Evolutionary conservation across 176 grass and related monocot genomes (phyloP).

Genomic region (Zoysia japonica): DNA sequence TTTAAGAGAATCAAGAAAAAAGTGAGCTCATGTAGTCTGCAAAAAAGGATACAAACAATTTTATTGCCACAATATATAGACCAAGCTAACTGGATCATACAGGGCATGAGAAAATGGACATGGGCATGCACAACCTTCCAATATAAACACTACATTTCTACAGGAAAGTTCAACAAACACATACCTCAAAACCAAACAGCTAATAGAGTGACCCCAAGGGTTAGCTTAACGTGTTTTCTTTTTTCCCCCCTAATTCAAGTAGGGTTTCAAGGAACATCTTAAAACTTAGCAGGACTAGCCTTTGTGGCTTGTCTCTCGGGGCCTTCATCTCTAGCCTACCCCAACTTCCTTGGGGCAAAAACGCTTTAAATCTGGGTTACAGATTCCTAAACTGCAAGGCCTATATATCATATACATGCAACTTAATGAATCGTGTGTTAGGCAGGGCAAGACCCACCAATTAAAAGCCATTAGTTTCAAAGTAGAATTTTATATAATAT

Average conservation of each 20-base stretch:
- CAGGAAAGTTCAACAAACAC: not conserved
- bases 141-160: not conserved
- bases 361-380: not conserved
- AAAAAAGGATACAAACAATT: not conserved
- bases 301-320: no score
- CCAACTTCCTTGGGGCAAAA: no score
- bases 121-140: not conserved
- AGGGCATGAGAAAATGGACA: constrained; percentile 3
- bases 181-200: constrained; percentile 11
- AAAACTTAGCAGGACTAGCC: not conserved
- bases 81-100: not conserved
- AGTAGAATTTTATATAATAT: not conserved
- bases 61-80: constrained; percentile 1
- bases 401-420: not conserved
- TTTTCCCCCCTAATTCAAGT: not conserved
- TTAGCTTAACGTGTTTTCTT: not conserved
- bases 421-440: not conserved
- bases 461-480: not conserved
- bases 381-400: not conserved
- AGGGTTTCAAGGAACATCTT: not conserved
- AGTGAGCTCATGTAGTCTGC: not conserved
- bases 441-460: not conserved
- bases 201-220: not conserved
- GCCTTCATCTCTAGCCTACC: no score
- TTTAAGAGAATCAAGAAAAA: not conserved